Evolutionary conservation across 2,329 filamentous ascomycete species (phyloP).

Genomic region (Diaporthe capsici): DNA sequence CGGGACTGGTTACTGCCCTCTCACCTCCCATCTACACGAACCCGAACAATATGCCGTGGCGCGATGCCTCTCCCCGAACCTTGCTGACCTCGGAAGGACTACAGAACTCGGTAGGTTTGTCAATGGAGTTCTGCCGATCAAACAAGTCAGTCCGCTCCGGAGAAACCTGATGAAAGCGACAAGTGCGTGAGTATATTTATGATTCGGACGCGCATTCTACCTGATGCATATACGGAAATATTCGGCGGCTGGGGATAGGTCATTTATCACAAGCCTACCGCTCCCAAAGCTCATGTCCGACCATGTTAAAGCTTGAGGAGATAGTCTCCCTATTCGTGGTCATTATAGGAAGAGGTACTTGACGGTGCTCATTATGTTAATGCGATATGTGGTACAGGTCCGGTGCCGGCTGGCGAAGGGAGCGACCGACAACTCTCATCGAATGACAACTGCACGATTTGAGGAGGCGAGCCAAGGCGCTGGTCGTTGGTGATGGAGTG

Average conservation of each 20-base stretch:
- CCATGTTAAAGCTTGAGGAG: neutral
- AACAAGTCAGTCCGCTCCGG: neutral
- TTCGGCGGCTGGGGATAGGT: neutral
- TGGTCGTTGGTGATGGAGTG: conserved; percentile 21
- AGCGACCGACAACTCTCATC: conserved; percentile 28
- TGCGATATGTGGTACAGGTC: neutral
- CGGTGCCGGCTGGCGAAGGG: conserved; percentile 20
- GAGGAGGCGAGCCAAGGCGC: conserved; percentile 20
- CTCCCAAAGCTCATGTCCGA: too few relatives aligned
- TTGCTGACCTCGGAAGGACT: neutral
- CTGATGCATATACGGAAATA: neutral
- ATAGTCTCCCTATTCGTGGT: neutral
- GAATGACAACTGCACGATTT: conserved; percentile 39
- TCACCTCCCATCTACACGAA: neutral
- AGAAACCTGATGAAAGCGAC: neutral
- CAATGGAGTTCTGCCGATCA: neutral
- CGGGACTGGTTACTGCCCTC: neutral
- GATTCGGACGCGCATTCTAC: neutral
- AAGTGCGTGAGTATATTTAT: neutral
- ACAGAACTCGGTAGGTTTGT: neutral
- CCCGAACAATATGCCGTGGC: neutral
- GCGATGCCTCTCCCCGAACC: neutral
- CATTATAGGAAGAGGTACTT: neutral
- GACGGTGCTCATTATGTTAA: neutral
- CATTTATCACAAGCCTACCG: neutral